Conservation (phyloP, 306 rosid species). For the Vigna radiata region DNA sequence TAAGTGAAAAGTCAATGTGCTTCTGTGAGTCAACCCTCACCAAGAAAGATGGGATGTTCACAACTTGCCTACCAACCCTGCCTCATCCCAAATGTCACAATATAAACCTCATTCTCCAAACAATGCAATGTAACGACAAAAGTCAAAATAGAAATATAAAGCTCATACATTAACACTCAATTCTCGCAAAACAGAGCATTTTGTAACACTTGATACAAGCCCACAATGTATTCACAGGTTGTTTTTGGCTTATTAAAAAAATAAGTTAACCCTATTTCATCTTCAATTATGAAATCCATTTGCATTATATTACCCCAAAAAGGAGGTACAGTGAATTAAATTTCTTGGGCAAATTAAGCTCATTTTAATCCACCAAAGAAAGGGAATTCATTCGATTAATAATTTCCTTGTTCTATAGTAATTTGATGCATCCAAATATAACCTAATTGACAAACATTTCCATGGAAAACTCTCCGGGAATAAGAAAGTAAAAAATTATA, state of each 20-base stretch:
- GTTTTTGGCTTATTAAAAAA: not conserved
- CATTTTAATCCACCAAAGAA: not conserved
- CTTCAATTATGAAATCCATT: not conserved
- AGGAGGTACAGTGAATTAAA: too few species aligned
- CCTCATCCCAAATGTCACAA: not conserved
- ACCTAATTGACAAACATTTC: too few species aligned
- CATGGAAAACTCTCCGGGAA: too few species aligned
- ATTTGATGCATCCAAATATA: too few species aligned
- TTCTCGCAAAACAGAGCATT: not conserved
- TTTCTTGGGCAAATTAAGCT: too few species aligned
- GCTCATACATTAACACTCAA: too few species aligned
- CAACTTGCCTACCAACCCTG: slow-evolving; percentile 78
- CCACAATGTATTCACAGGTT: too few species aligned
- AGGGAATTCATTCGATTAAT: not conserved
- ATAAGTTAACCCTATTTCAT: not conserved
- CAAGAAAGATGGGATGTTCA: slow-evolving; percentile 72
- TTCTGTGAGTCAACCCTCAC: slow-evolving; percentile 70
- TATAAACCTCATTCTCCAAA: not conserved
- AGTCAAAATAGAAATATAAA: too few species aligned
- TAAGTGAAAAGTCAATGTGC: slow-evolving; percentile 68
- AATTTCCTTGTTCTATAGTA: not conserved
- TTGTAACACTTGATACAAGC: not conserved
- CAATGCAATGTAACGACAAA: too few species aligned
- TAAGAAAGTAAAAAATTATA: too few species aligned
- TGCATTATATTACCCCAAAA: not conserved